These are phyloP conservation scores for Thermothielavioides terrestris DNA, from an alignment of 495 filamentous ascomycete genomes.

Conservation along the genomic window DNA sequence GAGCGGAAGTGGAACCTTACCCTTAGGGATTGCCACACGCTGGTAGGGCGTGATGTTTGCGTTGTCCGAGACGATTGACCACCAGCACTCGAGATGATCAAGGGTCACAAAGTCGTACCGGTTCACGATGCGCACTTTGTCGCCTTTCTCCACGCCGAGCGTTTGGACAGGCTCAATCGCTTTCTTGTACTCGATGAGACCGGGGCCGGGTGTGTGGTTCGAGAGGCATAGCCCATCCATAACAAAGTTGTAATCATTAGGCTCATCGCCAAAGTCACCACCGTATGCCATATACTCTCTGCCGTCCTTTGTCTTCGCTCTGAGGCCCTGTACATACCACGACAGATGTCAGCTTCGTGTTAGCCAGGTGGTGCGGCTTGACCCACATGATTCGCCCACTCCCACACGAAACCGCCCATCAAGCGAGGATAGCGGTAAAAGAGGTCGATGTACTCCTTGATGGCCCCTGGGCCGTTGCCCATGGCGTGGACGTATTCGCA, in stretches of 20 bases:
- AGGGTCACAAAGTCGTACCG: conserved; percentile 47
- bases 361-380: not conserved
- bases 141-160: conserved; percentile 19
- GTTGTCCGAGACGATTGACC: conserved; percentile 36
- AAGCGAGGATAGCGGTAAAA: conserved; percentile 55
- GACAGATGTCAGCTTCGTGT: not conserved
- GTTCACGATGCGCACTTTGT: conserved; percentile 40
- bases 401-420: conserved; percentile 69
- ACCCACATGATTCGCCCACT: conserved; percentile 61
- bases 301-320: conserved; percentile 45
- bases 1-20: conserved; percentile 13
- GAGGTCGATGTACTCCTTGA: conserved; percentile 60
- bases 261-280: conserved; percentile 65
- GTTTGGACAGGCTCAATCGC: conserved; percentile 54
- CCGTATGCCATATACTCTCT: conserved; percentile 57
- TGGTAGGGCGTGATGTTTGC: no score
- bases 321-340: conserved; percentile 36
- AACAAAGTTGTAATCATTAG: conserved; percentile 61
- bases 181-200: conserved; percentile 55
- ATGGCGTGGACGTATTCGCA: conserved; percentile 68
- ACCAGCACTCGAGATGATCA: conserved; percentile 40
- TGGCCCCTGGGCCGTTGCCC: conserved; percentile 63
- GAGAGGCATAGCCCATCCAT: conserved; percentile 58
- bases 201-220: conserved; percentile 51
- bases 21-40: conserved; percentile 30